Evolutionary conservation across 768 basidiomycete species (phyloP).

Genomic region (Tulasnella sp.): DNA sequence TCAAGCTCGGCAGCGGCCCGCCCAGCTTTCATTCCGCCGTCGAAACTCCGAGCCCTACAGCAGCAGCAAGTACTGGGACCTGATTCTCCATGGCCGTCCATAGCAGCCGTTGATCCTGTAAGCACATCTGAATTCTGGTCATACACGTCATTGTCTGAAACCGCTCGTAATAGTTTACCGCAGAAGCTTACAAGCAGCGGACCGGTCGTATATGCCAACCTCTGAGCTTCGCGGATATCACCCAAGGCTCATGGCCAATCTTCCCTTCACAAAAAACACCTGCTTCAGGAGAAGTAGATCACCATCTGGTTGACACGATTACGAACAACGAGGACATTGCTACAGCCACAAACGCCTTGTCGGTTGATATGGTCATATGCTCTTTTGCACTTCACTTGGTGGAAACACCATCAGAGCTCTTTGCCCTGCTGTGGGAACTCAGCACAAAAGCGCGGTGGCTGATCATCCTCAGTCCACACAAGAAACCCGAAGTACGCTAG

Average conservation of each 20-base stretch:
- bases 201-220: constrained; percentile 45
- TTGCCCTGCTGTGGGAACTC: constrained; percentile 52
- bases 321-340: not conserved
- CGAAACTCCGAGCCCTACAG: constrained; percentile 19
- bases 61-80: constrained; percentile 24
- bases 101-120: constrained; percentile 41
- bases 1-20: not conserved
- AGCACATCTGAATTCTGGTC: constrained; percentile 19
- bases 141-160: constrained; percentile 1
- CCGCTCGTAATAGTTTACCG: constrained; percentile 41
- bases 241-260: constrained; percentile 43
- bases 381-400: constrained; percentile 69
- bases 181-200: constrained; percentile 44
- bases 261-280: not conserved
- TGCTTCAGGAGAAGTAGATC: not conserved
- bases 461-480: constrained; percentile 61
- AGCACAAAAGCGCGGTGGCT: constrained; percentile 54
- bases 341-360: not conserved
- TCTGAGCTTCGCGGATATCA: constrained; percentile 53
- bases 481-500: constrained; percentile 55
- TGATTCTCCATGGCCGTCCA: constrained; percentile 31
- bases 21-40: constrained; percentile 15
- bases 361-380: constrained; percentile 51
- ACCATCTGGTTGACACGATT: not conserved
- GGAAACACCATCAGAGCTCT: constrained; percentile 49